Base-by-base conservation (phyloP, 148 eudicot genomes). In the Diospyros kaki region DNA sequence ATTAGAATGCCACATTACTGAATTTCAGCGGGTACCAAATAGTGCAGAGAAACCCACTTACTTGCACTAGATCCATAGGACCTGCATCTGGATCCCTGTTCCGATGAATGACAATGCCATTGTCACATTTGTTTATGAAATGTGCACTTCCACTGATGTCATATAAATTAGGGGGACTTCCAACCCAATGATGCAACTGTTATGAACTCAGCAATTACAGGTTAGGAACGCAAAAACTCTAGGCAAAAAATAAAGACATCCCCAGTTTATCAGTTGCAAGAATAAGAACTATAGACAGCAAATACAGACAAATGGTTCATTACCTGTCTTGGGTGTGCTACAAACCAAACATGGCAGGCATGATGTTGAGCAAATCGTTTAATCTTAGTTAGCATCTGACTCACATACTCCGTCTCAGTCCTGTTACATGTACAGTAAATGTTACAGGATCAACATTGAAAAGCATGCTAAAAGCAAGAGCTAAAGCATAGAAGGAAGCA, bases 81-180 rank as follows among this genome's bases (percentile, higher is more conserved):
- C 93, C 98, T 58, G 88, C 86, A 12, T 84, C 88, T 15, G 93
- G 94, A 83, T 95, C 97, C 85, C 99, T 84, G 72, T 95, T 95
- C 69, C 99, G 93, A 73, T 93, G 99, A 77, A 95, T 86, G 61
- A 95, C 97, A 74, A 95, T 84, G 28, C 98, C 99, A 80, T 93
- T 95, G 82, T 95, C 99, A 63, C 99, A 95, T 81, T 95, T 95
- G 84, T 95, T 95, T 67, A 95, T 95, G 76, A 95, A 95, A 76
- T 95, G 99, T 54, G 99, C 99, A 83, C 99, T 95, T 75, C 99
- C 99, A 81, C 99, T 95, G 73, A 95, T 95, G 81, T 95, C 98
- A 64, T 95, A 95, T 65, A 95, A 81, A 81, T 83, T 90, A 14
- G 99, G 99, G 73, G 99, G 82, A 14, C 48, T 71, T 40, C 99